Evolutionary conservation across 2,329 filamentous ascomycete genomes (phyloP), one percentile per base, ranked within the genome.

Genomic region (Colletotrichum neosansevieriae): DNA sequence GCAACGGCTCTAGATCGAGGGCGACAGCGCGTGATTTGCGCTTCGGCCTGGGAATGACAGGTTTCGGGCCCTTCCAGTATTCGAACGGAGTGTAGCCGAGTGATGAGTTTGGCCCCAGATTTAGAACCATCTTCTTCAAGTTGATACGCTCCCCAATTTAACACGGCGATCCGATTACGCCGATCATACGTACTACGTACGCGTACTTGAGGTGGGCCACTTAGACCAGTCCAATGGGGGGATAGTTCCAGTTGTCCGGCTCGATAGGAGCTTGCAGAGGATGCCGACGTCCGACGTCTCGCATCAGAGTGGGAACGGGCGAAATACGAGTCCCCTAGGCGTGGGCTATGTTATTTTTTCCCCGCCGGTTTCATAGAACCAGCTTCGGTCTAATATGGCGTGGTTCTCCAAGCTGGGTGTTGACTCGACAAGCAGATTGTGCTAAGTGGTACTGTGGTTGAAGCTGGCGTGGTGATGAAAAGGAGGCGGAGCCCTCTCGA

Each of bases 41-140:
- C 44, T 57, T 69, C 32, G 24, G 49, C 15, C 50, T 51, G 29
- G 49, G 67, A 56, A 69, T 32, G 15, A 73, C 63, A 24, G 63
- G 70, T 50, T 71, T 74, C 7, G 73, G 73, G 9, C 72, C 72
- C 58, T 73, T 71, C 72, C 72, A 74, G 65, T 74, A 74, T 57
- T 74, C 73, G 29, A 74, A 73, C 11, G 73, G 73, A 19, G 62
- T 72, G 53, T 74, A 74, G 24, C 73, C 73, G 38, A 74, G 70
- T 9, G 65, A 68, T n/a, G 65, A 45, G 13, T 38, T 49, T 36
- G 60, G 65, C 12, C 61, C 65, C 32, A 59, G 60, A 65, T 64
- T 65, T 58, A 61, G 65, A 65, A 49, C 65, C 65, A 68, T 68
- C 40, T 42, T 65, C 44, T 44, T 59, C 61, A 59, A 59, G 40